Base-by-base conservation (phyloP, 2,329 filamentous ascomycete species). In the Penicillium sp. region DNA sequence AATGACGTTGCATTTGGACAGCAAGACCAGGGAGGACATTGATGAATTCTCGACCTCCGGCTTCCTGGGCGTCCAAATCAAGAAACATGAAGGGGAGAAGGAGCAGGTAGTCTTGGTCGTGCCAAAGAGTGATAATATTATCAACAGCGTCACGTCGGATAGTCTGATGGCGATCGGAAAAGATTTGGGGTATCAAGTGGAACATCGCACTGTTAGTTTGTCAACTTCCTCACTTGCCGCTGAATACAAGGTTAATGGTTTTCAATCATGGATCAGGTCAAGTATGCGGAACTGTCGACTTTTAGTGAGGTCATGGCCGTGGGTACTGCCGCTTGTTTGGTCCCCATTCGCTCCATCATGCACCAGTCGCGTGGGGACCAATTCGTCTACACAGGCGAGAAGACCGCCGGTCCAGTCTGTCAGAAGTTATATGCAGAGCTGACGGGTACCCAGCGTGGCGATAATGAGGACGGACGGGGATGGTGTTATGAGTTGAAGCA, bases 11-110 rank as follows among this genome's bases (percentile, higher is more conserved):
- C 92, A 96, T 71, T 77, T 96, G 48, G 92, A 96, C 74, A 92
- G 88, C 70, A 85, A 85, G 67, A 87, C 82, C n/a, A 83, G 91
- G 64, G 86, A 84, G 57, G 89, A 93, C 69, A 83, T 96, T 58
- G 92, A 96, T 67, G 92, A 96, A 79, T 96, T 96, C 70, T 92
- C 87, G 61, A 96, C 92, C 0, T 90, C 86, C 58, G 92, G 89
- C 1, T 96, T 96, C 73, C 86, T 96, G 59, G 92, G 90, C 12
- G 86, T 88, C 9, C 18, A 21, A 21, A 21, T 21, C 18, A 21
- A 21, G 18, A 78, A 33, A 6, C 26, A 82, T 60, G 76, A 83
- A 33, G 82, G 79, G 15, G 79, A 57, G 16, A 21, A 21, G 18
- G 2, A 21, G 18, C 74, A 82, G 33, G 78, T 86, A 10, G 91